These are phyloP conservation scores for Austroboletus novae-zelandiae DNA, from an alignment of 1,284 basidiomycete genomes.

Conservation along the genomic window DNA sequence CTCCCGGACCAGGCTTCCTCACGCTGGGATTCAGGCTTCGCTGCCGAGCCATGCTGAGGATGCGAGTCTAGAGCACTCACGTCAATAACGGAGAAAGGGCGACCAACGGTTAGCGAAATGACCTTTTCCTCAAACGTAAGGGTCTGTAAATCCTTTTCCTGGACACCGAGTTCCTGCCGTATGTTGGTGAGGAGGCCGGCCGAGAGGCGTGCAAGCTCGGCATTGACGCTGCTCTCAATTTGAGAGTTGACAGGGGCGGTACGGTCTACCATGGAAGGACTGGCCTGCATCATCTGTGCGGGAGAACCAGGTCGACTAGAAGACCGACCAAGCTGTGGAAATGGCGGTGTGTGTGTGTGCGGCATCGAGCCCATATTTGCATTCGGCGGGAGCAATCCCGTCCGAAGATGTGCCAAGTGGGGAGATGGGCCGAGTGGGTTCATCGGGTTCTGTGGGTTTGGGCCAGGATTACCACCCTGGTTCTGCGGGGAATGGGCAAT, in stretches of 20 bases:
- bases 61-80: conserved; percentile 33
- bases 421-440: conserved; percentile 50
- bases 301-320: conserved; percentile 59
- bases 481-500: conserved; percentile 43
- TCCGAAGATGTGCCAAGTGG: conserved; percentile 42
- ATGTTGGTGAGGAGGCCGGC: conserved; percentile 31
- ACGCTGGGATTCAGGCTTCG: conserved; percentile 13
- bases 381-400: conserved; percentile 51
- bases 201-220: conserved; percentile 42
- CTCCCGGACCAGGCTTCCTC: conserved; percentile 33
- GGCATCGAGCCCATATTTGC: conserved; percentile 37
- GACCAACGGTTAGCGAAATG: conserved; percentile 2
- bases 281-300: conserved; percentile 47
- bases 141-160: conserved; percentile 46
- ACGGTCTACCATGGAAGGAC: conserved; percentile 52
- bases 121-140: conserved; percentile 60
- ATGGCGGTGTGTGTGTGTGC: conserved; percentile 39
- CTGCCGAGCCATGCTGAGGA: conserved; percentile 33
- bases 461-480: conserved; percentile 26
- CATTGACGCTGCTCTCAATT: conserved; percentile 21
- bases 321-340: conserved; percentile 44
- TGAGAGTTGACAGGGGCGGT: conserved; percentile 35
- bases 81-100: conserved; percentile 7
- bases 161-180: conserved; percentile 47
- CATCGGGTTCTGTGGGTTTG: conserved; percentile 38